Base-by-base conservation (phyloP, 371 early-diverging fungal genomes). In the Mucor circinelloides region DNA sequence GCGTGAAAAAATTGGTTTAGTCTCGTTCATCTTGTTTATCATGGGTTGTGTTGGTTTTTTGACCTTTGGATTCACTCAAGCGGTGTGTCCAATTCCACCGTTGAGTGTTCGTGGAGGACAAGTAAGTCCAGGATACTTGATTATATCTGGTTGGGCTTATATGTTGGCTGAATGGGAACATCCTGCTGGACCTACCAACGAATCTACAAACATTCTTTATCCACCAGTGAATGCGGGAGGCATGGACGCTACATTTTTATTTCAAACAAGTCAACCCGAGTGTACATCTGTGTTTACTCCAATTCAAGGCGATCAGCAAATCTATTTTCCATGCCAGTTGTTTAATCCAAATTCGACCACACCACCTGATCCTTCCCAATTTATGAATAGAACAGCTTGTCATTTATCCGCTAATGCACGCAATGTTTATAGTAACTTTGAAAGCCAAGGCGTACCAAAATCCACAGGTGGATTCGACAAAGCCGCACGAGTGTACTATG, bases 1-100 rank as follows among this genome's bases (percentile, higher is more conserved):
- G 94, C 81, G 94, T 34, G 94, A 95, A 76, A 96, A 95, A 67
- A 84, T 92, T 3, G 91, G 94, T 0, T 71, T 96, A 0, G 86
- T 91, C 60, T 74, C 90, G 32, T 79, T 93, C 61, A 86, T 93
- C 38, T 19, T 78, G n/a, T 25, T 68, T 7, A 77, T 87, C 36
- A 85, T 86, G 64, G 60, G 70, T 8, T 70, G 78, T 31, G 78
- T 90, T 27, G 87, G 87, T 2, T 87, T 87, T 46, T 68, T 90
- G 19, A 84, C 86, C 3, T 82, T 90, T 75, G 85, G 91, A 2
- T 87, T 92, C 27, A 75, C 85, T 2, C 72, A 81, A 38, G 48
- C 84, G 1, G 75, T 84, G 6, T 89, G 89, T 72, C 82, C 85
- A 15, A 64, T 63, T 15, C 64, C 74, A 38, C 65, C 77, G 9